Percentiles rank a stretch among this genome's conserved stretches.
Evolutionary conservation across 2,329 filamentous ascomycete genomes (phyloP).

Genomic region (Tetracladium maxilliforme): DNA sequence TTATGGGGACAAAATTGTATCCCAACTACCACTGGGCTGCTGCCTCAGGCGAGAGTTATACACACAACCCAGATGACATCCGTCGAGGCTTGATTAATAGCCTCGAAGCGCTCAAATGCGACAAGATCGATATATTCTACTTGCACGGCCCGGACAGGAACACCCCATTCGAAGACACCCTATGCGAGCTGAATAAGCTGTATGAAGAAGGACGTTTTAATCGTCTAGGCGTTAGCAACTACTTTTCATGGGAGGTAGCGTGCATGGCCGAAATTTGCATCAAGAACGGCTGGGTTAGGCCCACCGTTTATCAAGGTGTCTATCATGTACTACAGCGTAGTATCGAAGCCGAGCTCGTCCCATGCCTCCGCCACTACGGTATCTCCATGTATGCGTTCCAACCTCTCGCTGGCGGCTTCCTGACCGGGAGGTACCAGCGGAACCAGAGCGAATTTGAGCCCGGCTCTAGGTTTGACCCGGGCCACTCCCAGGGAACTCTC

Average conservation of each 20-base stretch:
- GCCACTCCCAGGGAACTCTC: constrained; percentile 28
- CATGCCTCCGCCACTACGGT: constrained; percentile 40
- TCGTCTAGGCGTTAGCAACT: constrained; percentile 47
- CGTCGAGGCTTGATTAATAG: constrained; percentile 31
- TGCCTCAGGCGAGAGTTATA: constrained; percentile 25
- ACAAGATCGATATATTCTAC: constrained; percentile 19
- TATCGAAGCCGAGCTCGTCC: constrained; percentile 47
- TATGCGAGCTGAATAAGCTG: constrained; percentile 14
- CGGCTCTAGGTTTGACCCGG: constrained; percentile 16
- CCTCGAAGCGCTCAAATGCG: constrained; percentile 34
- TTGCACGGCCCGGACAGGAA: constrained; percentile 12
- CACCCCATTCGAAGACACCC: constrained; percentile 12
- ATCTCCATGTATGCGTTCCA: constrained; percentile 49
- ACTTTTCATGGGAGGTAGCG: constrained; percentile 21
- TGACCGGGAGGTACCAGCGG: constrained; percentile 43
- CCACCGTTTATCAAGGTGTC: constrained; percentile 17
- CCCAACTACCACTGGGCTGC: constrained; percentile 22
- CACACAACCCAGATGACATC: constrained; percentile 33
- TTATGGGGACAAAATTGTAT: constrained; percentile 42
- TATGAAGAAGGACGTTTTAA: constrained; percentile 16
- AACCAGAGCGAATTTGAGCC: constrained; percentile 17
- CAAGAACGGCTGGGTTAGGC: constrained; percentile 15
- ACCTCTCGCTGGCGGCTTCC: constrained; percentile 44
- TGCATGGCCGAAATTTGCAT: constrained; percentile 15
- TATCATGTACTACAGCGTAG: constrained; percentile 19